Conservation (phyloP, 2,329 filamentous ascomycete genomes). For the Acrocalymma vagum region DNA sequence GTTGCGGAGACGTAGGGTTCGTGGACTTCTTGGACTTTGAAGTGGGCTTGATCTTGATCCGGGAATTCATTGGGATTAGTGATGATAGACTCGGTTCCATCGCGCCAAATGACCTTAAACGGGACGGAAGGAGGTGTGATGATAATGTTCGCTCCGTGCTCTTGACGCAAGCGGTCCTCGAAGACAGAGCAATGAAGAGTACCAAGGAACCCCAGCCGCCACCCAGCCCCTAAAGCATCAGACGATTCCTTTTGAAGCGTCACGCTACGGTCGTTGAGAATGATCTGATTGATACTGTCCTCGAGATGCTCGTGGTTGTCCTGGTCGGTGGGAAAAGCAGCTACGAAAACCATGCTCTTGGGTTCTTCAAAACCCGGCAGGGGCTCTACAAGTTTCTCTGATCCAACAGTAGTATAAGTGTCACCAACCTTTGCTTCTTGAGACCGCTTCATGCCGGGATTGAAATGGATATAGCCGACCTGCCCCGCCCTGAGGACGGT, state of each 20-base stretch:
- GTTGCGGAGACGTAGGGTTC: constrained; percentile 83
- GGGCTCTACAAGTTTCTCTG: constrained; percentile 77
- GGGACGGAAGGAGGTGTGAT: constrained; percentile 96
- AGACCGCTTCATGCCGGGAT: constrained; percentile 96
- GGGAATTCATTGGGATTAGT: constrained; percentile 91
- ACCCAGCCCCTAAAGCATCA: constrained; percentile 91
- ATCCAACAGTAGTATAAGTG: constrained; percentile 86
- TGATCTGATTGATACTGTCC: constrained; percentile 92
- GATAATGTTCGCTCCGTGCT: constrained; percentile 94
- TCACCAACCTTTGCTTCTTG: constrained; percentile 97
- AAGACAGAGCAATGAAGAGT: constrained; percentile 99
- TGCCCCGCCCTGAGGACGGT: constrained; percentile 85
- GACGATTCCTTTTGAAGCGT: constrained; percentile 94
- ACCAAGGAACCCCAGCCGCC: constrained; percentile 93
- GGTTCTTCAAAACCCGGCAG: constrained; percentile 95
- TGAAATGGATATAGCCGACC: constrained; percentile 96
- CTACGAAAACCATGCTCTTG: constrained; percentile 98
- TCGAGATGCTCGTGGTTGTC: constrained; percentile 85
- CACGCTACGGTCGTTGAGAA: constrained; percentile 94
- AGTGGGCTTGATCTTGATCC: constrained; percentile 67
- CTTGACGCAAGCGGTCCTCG: constrained; percentile 91
- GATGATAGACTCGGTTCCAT: constrained; percentile 80
- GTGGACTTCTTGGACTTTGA: constrained; percentile 67
- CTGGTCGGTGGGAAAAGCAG: constrained; percentile 93
- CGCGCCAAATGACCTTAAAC: constrained; percentile 81